Evolutionary conservation across 164 flowering plant species (phyloP), one percentile per base, ranked within the genome.

Genomic region (Berberis thunbergii): DNA sequence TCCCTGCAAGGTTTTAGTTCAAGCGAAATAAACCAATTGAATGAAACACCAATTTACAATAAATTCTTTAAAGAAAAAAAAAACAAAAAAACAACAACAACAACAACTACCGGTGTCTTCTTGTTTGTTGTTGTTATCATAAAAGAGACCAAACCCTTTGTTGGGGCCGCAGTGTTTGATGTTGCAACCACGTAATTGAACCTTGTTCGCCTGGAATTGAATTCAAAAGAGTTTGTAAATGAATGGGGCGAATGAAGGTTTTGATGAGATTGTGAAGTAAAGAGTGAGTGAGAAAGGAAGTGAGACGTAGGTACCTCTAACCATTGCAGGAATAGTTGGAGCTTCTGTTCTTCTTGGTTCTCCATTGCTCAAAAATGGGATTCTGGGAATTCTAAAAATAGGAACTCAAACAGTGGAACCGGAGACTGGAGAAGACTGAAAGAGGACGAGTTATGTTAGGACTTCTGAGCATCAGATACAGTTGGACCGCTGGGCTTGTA

Each of bases 81-180:
- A n/a, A 56, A 13, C 9, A 7, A 56, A 13, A 56, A 39, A 40
- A 11, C 7, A 56, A 56, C 6, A 26, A 42, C 1, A 7, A 2
- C 4, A 40, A 39, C 43, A 38, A 8, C 46, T 55, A 1, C 0
- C 41, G 53, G 72, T 75, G 86, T 88, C 91, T 65, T 26, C 56
- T 2, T 85, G 80, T 46, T 74, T 46, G 54, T 57, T 74, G 42
- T 72, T 65, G 40, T 71, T 43, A 26, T 83, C 49, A 1, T 81
- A 73, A 66, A 81, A 92, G 38, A 92, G 67, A 42, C 96, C 97
- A 57, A 80, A 91, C 44, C 99, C 94, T 80, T 84, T 91, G 41
- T 41, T 78, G 44, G 82, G 75, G 69, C 77, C 91, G 58, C 83
- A 80, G 77, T 75, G 78, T 72, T 83, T 89, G 80, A 95, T 85